phyloP scores from a whole-genome alignment of 495 filamentous ascomycete genomes.

The Aspergillus sparsus region DNA sequence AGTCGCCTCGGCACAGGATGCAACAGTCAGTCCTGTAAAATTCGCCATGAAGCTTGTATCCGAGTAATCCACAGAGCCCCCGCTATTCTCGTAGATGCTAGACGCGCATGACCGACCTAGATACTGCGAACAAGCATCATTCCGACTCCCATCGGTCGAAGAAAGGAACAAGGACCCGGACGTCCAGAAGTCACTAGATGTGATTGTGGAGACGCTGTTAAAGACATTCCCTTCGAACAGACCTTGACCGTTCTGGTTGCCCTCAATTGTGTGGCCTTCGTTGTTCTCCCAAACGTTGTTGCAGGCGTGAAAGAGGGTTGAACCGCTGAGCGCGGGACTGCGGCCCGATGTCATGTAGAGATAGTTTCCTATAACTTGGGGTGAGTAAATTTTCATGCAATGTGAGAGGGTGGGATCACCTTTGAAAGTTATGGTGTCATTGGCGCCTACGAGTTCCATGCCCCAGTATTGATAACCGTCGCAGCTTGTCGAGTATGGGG shows the following conservation, averaged over 20 bases:
- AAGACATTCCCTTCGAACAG: slow-evolving; percentile 58
- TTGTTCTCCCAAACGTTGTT: slow-evolving; percentile 60
- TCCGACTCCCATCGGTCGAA: no score
- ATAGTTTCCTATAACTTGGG: slow-evolving; percentile 36
- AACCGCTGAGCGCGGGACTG: slow-evolving; percentile 28
- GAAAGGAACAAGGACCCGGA: no score
- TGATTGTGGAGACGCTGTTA: no score
- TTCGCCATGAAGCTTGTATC: no score
- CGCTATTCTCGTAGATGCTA: no score
- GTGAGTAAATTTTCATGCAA: slow-evolving; percentile 27
- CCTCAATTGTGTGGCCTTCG: slow-evolving; percentile 56
- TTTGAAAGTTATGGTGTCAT: slow-evolving; percentile 43
- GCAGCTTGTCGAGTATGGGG: slow-evolving; percentile 43
- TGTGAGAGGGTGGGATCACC: slow-evolving; percentile 37
- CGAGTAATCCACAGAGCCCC: no score
- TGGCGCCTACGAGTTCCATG: slow-evolving; percentile 40
- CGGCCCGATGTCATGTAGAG: slow-evolving; percentile 36
- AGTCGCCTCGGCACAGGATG: no score
- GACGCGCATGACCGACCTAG: no score
- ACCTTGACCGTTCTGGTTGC: slow-evolving; percentile 47
- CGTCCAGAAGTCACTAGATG: no score
- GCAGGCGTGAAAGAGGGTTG: slow-evolving; percentile 39
- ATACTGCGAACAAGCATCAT: no score
- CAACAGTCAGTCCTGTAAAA: no score
- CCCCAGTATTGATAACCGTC: slow-evolving; percentile 49